Base-by-base conservation (phyloP, 2,329 filamentous ascomycete genomes). In the Alternaria sp. region DNA sequence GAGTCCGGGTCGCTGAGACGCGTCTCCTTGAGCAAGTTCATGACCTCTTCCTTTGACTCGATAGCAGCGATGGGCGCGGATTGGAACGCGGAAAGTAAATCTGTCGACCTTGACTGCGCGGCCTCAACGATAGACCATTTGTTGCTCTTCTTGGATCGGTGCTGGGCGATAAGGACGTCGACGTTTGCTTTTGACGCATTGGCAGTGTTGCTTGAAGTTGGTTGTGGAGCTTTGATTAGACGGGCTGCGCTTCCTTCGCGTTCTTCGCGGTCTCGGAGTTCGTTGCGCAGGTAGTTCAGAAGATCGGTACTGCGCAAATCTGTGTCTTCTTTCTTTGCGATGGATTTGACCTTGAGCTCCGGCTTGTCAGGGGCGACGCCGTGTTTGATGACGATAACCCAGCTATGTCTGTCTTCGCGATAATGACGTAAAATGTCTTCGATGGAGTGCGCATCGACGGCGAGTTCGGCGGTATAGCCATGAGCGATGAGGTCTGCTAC, bases 321-420 rank as follows among this genome's bases (percentile, higher is more conserved):
- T 5, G 87, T 88, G 9, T 89, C 84, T 63, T 96, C 93, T 73
- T 91, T 96, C 63, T 90, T 89, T 30, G 89, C 87, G 74, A 94
- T 87, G 12, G 88, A 93, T 75, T 91, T 92, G 67, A 97, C 87
- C 80, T 96, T 97, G 51, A 96, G 81, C 30, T 81, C 81, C 3
- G 85, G 85, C 55, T 86, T 85, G 44, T 84, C 81, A 6, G 73
- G 79, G 53, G 85, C 81, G 83, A 89, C 72, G 80, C 89, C 80
- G 88, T 92, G 90, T 77, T 97, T 97, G 73, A 97, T 90, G 65
- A 96, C 91, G 40, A 97, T 88, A 63, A 97, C 89, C 93, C 94
- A 98, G 25, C 88, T 91, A 78, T 97, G 92, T 26, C 86, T 86
- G 69, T 93, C 91, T 60, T 93, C 91, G 13, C 91, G 86, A 73